phyloP scores from a whole-genome alignment of 2,329 filamentous ascomycete species.

The Verticillium klebahnii region DNA sequence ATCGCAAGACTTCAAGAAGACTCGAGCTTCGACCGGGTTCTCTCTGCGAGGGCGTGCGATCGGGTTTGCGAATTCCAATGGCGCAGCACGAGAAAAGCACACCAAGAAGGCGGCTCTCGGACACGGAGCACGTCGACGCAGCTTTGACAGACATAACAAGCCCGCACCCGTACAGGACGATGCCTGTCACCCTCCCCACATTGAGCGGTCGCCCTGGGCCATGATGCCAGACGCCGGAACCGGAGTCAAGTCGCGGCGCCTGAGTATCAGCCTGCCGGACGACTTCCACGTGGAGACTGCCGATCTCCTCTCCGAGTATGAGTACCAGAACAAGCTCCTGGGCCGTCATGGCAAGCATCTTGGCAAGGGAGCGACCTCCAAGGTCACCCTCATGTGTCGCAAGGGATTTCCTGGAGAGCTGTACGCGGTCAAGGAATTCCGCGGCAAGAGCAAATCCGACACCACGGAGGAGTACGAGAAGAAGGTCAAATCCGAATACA shows the following conservation, averaged over 20 bases:
- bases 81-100: slow-evolving; percentile 19
- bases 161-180: slow-evolving; percentile 15
- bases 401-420: slow-evolving; percentile 62
- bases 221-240: slow-evolving; percentile 65
- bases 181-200: slow-evolving; percentile 8
- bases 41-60: slow-evolving; percentile 42
- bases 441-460: slow-evolving; percentile 65
- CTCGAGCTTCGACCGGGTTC: slow-evolving; percentile 46
- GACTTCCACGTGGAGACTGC: slow-evolving; percentile 69
- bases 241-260: slow-evolving; percentile 71
- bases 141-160: slow-evolving; percentile 38
- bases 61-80: slow-evolving; percentile 36
- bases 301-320: slow-evolving; percentile 65
- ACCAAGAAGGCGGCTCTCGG: slow-evolving; percentile 16
- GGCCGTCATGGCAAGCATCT: slow-evolving; percentile 70
- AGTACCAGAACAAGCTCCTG: slow-evolving; percentile 64
- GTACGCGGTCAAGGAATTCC: slow-evolving; percentile 86
- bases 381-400: slow-evolving; percentile 74
- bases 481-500: slow-evolving; percentile 89
- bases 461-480: slow-evolving; percentile 71
- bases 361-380: slow-evolving; percentile 78
- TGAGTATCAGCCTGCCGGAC: slow-evolving; percentile 70
- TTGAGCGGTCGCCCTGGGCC: slow-evolving; percentile 49
- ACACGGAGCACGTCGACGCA: slow-evolving; percentile 27
- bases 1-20: slow-evolving; percentile 44